Evolutionary conservation across 1,284 basidiomycete species (phyloP), one percentile per base, ranked within the genome.

Genomic region (Sanghuangporus weigelae): DNA sequence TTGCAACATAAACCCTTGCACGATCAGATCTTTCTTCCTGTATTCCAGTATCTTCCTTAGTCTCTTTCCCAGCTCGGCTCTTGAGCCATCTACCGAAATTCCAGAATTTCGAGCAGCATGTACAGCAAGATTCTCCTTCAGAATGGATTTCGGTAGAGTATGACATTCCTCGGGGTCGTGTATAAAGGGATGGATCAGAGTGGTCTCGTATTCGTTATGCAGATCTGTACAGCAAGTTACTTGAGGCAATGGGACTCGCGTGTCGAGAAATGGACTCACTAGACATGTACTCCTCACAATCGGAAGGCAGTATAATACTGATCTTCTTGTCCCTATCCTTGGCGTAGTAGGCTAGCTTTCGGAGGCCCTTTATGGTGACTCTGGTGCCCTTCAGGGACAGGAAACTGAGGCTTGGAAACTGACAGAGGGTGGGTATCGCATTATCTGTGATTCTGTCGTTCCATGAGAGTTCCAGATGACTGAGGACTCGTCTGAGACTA

Each of bases 401-500:
- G 64, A 78, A 80, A 1, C 71, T 69, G 4, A 88, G 76, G 63
- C 76, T 80, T 8, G 71, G 70, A 23, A 87, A 74, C 14, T 81
- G 63, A 7, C 81, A 68, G 40, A 89, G 72, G 51, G 84, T 82
- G 21, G 84, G 80, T 35, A 85, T 74, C 49, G 80, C 78, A 60
- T 85, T 83, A 68, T 87, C 80, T 59, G 80, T 74, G 66, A 89
- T 81, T 49, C 70, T 69, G 11, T 77, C 77, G 68, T 88, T 88
- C 38, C 70, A 71, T 6, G 81, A 76, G 50, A 88, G 67, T 55
- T 79, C 79, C 8, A 89, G 79, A 50, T 78, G 75, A 38, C 69
- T 73, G 40, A 89, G 77, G 19, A 81, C 80, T 48, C 74, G 76
- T 69, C 81, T 83, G 60, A 87, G 79, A 14, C 82, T 74, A 2